A percentile compares a stretch with the other conserved stretches of the same genome.
Conservation (phyloP, 2,329 filamentous ascomycete genomes). For the Chrysosporium queenslandicum region DNA sequence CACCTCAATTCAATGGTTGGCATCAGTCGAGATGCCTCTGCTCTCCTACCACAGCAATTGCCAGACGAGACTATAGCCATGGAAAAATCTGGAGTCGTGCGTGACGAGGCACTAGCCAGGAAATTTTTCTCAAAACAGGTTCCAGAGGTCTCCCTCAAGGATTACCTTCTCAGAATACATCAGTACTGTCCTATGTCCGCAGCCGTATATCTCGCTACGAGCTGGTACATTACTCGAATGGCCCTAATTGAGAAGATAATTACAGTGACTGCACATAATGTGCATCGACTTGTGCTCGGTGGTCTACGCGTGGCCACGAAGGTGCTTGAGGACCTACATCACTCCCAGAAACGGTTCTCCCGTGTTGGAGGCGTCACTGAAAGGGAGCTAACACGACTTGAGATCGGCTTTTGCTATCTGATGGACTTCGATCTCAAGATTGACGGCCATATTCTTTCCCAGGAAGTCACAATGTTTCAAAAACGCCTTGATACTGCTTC, state of each 20-base stretch:
- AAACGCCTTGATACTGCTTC: constrained; percentile 8
- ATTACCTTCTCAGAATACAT: constrained; percentile 80
- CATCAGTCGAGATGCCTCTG: not conserved
- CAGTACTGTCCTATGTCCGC: constrained; percentile 88
- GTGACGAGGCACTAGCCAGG: constrained; percentile 35
- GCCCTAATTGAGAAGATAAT: constrained; percentile 68
- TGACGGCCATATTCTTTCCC: constrained; percentile 45
- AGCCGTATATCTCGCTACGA: constrained; percentile 82
- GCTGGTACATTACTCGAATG: constrained; percentile 74
- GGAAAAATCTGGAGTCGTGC: not conserved
- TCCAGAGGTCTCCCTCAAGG: constrained; percentile 69
- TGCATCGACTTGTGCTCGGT: constrained; percentile 75
- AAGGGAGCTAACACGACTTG: constrained; percentile 67
- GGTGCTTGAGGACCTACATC: constrained; percentile 83
- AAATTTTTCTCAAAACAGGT: constrained; percentile 88
- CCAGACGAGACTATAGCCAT: not conserved
- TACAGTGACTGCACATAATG: constrained; percentile 70
- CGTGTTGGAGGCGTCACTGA: constrained; percentile 82
- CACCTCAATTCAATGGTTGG: constrained; percentile 6
- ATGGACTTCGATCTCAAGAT: constrained; percentile 73
- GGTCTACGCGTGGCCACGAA: constrained; percentile 85
- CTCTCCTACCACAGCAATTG: not conserved
- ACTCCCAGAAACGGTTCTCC: constrained; percentile 72
- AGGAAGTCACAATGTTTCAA: constrained; percentile 32
- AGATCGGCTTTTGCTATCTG: constrained; percentile 81